Evolutionary conservation across 352 stramenopile genomes (phyloP).

Genomic region (Hyaloperonospora brassicae): DNA sequence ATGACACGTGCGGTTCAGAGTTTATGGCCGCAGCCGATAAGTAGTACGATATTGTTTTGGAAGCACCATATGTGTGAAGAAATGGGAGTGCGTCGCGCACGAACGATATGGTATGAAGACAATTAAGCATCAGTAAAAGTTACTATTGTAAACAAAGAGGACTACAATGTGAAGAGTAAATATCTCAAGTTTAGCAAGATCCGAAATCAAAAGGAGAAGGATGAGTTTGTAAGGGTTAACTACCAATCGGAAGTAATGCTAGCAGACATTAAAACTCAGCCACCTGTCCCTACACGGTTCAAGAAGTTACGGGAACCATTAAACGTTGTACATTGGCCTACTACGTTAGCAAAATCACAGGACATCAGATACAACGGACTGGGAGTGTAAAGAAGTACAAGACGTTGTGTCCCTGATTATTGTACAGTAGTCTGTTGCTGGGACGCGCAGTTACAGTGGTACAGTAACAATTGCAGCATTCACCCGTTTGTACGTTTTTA

Average conservation of each 20-base stretch:
- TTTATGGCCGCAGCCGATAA: slow-evolving; percentile 6
- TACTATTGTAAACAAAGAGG: slow-evolving; percentile 3
- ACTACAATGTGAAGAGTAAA: slow-evolving; percentile 9
- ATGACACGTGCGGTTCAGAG: not conserved
- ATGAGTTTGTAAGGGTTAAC: slow-evolving; percentile 5
- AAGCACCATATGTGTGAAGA: slow-evolving; percentile 11
- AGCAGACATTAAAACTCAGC: slow-evolving; percentile 7
- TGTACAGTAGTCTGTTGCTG: too few relatives aligned
- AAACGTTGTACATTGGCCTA: slow-evolving; percentile 5
- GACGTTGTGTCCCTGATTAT: too few relatives aligned
- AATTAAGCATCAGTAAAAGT: too few relatives aligned
- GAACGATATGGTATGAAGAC: not conserved
- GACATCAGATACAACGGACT: too few relatives aligned
- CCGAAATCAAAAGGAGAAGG: not conserved
- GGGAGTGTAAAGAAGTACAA: too few relatives aligned
- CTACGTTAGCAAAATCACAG: not conserved
- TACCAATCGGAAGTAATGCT: slow-evolving; percentile 5
- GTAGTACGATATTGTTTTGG: slow-evolving; percentile 8
- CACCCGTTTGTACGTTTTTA: too few relatives aligned
- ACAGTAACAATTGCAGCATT: too few relatives aligned
- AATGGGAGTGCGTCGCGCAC: not conserved
- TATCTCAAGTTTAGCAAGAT: slow-evolving; percentile 4
- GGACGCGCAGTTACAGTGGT: too few relatives aligned
- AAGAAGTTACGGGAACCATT: slow-evolving; percentile 3
- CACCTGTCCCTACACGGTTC: slow-evolving; percentile 4